A percentile compares a stretch with the other conserved stretches of the same genome.
Conservation (phyloP, 768 basidiomycete genomes). For the Podaxis sp. region DNA sequence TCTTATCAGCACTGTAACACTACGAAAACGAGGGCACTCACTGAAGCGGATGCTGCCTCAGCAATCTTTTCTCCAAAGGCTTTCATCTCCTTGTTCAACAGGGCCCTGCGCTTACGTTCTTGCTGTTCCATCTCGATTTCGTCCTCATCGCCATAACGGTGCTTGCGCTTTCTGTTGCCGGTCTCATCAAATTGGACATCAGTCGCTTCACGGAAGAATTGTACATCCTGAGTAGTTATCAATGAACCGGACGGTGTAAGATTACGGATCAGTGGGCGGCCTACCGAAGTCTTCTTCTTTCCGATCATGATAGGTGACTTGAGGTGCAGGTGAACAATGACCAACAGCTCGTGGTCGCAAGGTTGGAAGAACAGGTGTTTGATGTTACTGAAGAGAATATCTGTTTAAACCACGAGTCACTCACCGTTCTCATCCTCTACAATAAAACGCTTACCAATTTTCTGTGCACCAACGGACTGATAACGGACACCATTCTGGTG, state of each 20-base stretch:
- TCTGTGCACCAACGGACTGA: slow-evolving; percentile 82
- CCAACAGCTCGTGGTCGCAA: slow-evolving; percentile 92
- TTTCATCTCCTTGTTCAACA: slow-evolving; percentile 93
- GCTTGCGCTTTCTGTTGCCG: slow-evolving; percentile 96
- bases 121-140: slow-evolving; percentile 99
- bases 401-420: slow-evolving; percentile 33
- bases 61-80: slow-evolving; percentile 89
- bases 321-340: slow-evolving; percentile 90
- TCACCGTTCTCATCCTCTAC: not conserved
- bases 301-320: slow-evolving; percentile 98
- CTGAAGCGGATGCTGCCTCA: slow-evolving; percentile 74
- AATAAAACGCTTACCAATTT: slow-evolving; percentile 62
- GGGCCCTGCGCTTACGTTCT: slow-evolving; percentile 83
- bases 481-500: slow-evolving; percentile 97
- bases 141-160: slow-evolving; percentile 96
- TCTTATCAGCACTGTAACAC: not conserved
- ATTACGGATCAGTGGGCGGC: slow-evolving; percentile 21
- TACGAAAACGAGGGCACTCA: slow-evolving; percentile 31
- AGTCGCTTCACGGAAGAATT: slow-evolving; percentile 97
- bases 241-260: not conserved
- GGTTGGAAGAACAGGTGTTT: slow-evolving; percentile 99
- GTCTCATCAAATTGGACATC: slow-evolving; percentile 99
- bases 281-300: slow-evolving; percentile 93
- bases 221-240: slow-evolving; percentile 66
- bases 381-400: slow-evolving; percentile 94